phyloP scores from a whole-genome alignment of 805 yeast species.

The Metschnikowia lunata region DNA sequence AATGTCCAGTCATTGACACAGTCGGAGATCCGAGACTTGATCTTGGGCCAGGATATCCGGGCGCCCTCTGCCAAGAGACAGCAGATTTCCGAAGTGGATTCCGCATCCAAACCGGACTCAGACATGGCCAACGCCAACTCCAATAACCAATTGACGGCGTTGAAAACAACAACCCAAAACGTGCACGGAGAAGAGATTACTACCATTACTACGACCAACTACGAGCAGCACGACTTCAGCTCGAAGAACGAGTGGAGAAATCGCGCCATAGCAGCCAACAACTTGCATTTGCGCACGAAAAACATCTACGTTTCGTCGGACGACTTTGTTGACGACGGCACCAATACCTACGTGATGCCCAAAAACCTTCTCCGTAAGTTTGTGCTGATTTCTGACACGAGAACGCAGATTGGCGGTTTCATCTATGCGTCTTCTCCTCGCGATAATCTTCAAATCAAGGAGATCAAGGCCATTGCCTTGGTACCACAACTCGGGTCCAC shows the following conservation, averaged over 20 bases:
- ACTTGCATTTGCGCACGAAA: slow-evolving; percentile 68
- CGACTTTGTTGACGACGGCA: slow-evolving; percentile 44
- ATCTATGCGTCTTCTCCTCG: slow-evolving; percentile 75
- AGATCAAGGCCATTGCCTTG: slow-evolving; percentile 66
- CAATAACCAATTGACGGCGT: slow-evolving; percentile 60
- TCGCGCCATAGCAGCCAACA: slow-evolving; percentile 74
- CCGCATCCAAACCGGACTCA: slow-evolving; percentile 33
- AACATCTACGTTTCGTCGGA: slow-evolving; percentile 65
- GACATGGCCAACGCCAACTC: slow-evolving; percentile 32
- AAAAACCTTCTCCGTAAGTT: slow-evolving; percentile 73
- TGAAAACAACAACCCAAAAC: slow-evolving; percentile 77
- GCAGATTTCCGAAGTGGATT: slow-evolving; percentile 70
- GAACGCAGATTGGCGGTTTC: slow-evolving; percentile 78
- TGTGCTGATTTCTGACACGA: slow-evolving; percentile 72
- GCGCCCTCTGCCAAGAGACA: slow-evolving; percentile 89
- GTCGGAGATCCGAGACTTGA: slow-evolving; percentile 88
- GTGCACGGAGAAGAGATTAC: slow-evolving; percentile 96
- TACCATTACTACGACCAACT: slow-evolving; percentile 86
- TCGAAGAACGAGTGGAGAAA: slow-evolving; percentile 90
- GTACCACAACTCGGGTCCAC: slow-evolving; percentile 85
- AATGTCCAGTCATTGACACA: slow-evolving; percentile 86
- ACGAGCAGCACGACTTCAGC: slow-evolving; percentile 78
- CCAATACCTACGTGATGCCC: slow-evolving; percentile 74
- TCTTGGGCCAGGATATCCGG: slow-evolving; percentile 87
- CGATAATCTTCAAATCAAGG: slow-evolving; percentile 71